phyloP scores from a whole-genome alignment of 495 filamentous ascomycete species.

The Coniosporium apollinis region DNA sequence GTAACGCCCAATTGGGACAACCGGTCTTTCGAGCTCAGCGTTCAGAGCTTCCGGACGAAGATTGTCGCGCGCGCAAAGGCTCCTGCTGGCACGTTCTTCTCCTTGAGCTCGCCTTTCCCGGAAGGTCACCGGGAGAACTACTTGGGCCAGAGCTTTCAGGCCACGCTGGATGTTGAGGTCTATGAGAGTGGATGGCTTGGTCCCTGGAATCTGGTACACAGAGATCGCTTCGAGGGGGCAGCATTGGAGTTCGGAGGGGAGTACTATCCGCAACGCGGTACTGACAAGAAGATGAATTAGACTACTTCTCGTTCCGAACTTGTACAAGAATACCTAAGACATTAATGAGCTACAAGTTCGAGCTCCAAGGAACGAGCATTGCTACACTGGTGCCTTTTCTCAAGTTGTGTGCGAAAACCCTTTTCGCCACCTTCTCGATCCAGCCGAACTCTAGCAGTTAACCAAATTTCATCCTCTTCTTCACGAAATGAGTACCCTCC shows the following conservation, averaged over 20 bases:
- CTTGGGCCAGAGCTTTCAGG: conserved; percentile 28
- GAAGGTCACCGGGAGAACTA: conserved; percentile 25
- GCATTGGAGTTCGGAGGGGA: conserved; percentile 31
- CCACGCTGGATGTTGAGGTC: conserved; percentile 20
- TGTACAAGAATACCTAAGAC: no score
- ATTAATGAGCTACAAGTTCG: no score
- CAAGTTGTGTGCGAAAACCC: no score
- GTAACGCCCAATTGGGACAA: conserved; percentile 19
- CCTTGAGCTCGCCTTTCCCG: conserved; percentile 23
- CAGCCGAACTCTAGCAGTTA: no score
- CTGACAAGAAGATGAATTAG: conserved; percentile 11
- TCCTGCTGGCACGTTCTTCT: conserved; percentile 23
- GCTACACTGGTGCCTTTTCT: no score
- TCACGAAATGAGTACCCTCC: no score
- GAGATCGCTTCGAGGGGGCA: conserved; percentile 20
- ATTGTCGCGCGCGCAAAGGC: conserved; percentile 21
- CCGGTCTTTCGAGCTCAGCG: conserved; percentile 14
- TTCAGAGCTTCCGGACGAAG: conserved; percentile 18
- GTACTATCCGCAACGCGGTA: conserved; percentile 21
- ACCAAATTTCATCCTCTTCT: no score
- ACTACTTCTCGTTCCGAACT: no score
- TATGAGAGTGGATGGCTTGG: conserved; percentile 16
- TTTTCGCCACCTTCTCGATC: no score
- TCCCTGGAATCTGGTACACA: conserved; percentile 20
- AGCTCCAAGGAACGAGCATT: no score